Conservation (phyloP, 495 filamentous ascomycete species). For the Rusavskia elegans region DNA sequence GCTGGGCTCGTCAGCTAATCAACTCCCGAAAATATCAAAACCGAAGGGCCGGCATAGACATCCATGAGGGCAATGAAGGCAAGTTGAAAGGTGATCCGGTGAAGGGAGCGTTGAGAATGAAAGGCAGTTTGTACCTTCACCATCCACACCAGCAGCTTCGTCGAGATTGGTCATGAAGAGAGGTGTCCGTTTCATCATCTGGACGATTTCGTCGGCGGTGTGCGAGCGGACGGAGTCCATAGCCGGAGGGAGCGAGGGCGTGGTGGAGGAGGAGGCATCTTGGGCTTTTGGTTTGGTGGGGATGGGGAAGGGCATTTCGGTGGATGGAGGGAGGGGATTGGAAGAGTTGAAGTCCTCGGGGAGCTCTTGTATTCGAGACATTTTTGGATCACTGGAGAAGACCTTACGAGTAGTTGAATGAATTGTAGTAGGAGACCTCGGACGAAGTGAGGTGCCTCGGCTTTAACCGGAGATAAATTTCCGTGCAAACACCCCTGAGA, state of each 20-base stretch:
- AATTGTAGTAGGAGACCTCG: too few relatives aligned
- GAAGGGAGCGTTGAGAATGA: not conserved
- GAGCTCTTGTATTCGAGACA: not conserved
- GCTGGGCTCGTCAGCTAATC: not conserved
- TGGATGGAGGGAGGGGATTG: not conserved
- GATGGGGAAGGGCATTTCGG: constrained; percentile 24
- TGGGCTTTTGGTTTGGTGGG: constrained; percentile 21
- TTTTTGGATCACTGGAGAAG: not conserved
- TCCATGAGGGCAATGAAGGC: too few relatives aligned
- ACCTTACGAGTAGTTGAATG: too few relatives aligned
- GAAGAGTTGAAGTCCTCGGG: not conserved
- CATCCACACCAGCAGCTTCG: constrained; percentile 42
- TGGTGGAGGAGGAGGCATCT: constrained; percentile 20
- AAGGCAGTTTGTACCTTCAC: constrained; percentile 5
- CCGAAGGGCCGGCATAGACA: too few relatives aligned
- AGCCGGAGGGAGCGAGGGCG: constrained; percentile 37
- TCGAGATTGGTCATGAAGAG: constrained; percentile 92
- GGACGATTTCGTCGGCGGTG: constrained; percentile 52
- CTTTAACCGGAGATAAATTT: too few relatives aligned
- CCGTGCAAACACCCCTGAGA: too few relatives aligned
- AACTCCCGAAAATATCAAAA: too few relatives aligned
- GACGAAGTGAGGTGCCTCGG: too few relatives aligned
- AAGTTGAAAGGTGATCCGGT: too few relatives aligned
- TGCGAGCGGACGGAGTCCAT: constrained; percentile 43
- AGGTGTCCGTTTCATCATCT: constrained; percentile 65